Conservation (phyloP, 257 asterid species). For the Jasminum sambac region DNA sequence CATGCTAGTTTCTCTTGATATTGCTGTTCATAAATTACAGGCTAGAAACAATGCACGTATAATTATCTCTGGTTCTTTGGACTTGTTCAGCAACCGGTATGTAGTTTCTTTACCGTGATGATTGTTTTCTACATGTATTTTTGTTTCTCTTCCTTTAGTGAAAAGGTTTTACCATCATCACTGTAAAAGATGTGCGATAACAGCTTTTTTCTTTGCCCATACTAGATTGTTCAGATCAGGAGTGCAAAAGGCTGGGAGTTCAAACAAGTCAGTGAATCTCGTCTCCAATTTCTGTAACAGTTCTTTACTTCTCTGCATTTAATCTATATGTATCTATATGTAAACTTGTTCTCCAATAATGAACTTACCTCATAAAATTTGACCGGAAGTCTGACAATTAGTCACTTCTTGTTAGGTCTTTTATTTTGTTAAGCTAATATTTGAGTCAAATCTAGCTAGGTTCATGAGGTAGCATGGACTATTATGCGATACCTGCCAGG, state of each 20-base stretch:
- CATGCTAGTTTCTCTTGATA: constrained; percentile 11
- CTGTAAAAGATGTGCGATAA: too few species aligned
- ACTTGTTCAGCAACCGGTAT: constrained; percentile 51
- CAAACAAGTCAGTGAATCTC: constrained; percentile 38
- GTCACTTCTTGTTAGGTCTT: not conserved
- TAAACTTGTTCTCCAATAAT: constrained; percentile 3
- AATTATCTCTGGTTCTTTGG: constrained; percentile 44
- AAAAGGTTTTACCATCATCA: constrained; percentile 12
- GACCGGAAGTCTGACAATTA: not conserved
- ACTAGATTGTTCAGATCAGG: constrained; percentile 50
- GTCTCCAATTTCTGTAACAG: constrained; percentile 8
- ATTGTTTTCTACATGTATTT: not conserved
- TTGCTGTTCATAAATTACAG: constrained; percentile 31
- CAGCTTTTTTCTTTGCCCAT: constrained; percentile 8
- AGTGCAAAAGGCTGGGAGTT: constrained; percentile 49
- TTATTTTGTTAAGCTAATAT: constrained; percentile 1
- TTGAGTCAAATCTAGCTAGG: constrained; percentile 1
- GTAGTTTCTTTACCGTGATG: constrained; percentile 15
- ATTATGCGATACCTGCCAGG: not conserved
- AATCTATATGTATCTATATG: not conserved
- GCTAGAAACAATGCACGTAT: constrained; percentile 49
- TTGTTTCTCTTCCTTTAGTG: not conserved
- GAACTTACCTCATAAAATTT: constrained; percentile 9
- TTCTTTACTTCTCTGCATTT: constrained; percentile 11
- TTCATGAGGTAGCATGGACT: not conserved